Percentiles rank a stretch among this genome's conserved stretches.
phyloP scores from a whole-genome alignment of 306 rosid species.

The Acacia acuminata region DNA sequence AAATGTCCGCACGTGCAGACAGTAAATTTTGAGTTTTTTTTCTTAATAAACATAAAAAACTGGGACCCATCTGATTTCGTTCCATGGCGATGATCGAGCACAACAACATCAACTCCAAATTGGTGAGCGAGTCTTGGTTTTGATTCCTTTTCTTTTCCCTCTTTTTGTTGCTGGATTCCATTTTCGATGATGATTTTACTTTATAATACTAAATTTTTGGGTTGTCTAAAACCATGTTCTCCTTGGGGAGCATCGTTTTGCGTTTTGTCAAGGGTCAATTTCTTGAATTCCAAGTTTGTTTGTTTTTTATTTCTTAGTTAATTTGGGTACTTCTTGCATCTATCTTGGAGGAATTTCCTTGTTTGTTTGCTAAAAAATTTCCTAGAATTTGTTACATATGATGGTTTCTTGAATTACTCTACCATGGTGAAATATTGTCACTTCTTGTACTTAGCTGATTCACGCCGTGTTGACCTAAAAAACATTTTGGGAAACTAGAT shows the following conservation, averaged over 20 bases:
- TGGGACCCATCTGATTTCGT: constrained; percentile 28
- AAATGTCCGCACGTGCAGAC: too few species aligned
- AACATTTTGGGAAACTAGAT: neutral
- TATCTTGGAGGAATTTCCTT: neutral
- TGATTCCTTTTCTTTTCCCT: neutral
- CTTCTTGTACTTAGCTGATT: neutral
- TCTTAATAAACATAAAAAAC: too few species aligned
- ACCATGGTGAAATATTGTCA: neutral
- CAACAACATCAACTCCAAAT: constrained; percentile 52
- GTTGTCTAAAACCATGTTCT: constrained; percentile 42
- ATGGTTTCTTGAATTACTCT: neutral
- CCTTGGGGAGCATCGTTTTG: constrained; percentile 56
- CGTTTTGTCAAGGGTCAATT: constrained; percentile 62
- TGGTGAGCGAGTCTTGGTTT: constrained; percentile 34
- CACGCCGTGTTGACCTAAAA: neutral
- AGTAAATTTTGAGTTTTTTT: constrained; percentile 31
- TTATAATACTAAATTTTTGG: neutral
- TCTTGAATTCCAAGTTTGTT: constrained; percentile 49
- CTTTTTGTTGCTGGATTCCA: neutral
- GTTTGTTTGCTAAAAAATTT: neutral
- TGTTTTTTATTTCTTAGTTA: neutral
- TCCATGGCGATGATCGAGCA: constrained; percentile 53
- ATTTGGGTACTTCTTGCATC: neutral
- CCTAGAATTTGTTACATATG: neutral
- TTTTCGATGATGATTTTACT: neutral